phyloP scores from a whole-genome alignment of 805 yeast genomes.

The Metschnikowia arizonensis region DNA sequence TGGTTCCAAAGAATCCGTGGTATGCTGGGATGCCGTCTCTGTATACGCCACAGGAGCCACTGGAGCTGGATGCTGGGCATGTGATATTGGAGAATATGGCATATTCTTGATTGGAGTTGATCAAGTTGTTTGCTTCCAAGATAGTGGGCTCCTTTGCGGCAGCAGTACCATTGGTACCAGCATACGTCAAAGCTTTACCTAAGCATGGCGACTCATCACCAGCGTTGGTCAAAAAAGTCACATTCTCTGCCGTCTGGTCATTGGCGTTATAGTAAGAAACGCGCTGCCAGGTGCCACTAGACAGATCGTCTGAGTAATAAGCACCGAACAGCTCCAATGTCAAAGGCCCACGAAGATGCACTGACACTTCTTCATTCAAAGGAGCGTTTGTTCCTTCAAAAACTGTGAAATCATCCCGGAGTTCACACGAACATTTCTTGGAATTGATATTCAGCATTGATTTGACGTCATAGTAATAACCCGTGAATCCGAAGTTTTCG shows the following conservation, averaged over 20 bases:
- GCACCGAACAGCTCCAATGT: slow-evolving; percentile 56
- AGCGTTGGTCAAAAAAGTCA: slow-evolving; percentile 62
- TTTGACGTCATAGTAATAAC: slow-evolving; percentile 47
- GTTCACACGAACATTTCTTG: slow-evolving; percentile 46
- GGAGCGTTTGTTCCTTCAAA: slow-evolving; percentile 65
- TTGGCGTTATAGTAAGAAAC: slow-evolving; percentile 54
- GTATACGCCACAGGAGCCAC: slow-evolving; percentile 69
- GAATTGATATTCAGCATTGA: slow-evolving; percentile 38
- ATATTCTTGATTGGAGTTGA: slow-evolving; percentile 58
- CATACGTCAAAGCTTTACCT: slow-evolving; percentile 65
- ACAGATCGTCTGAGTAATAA: slow-evolving; percentile 41
- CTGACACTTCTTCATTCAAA: slow-evolving; percentile 62
- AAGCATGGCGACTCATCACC: slow-evolving; percentile 60
- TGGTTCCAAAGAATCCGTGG: slow-evolving; percentile 64
- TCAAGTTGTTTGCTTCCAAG: slow-evolving; percentile 44
- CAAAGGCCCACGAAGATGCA: slow-evolving; percentile 77
- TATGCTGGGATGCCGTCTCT: slow-evolving; percentile 70
- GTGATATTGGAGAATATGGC: slow-evolving; percentile 54
- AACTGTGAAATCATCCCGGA: slow-evolving; percentile 30
- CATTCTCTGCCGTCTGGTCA: slow-evolving; percentile 50
- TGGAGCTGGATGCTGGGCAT: slow-evolving; percentile 53
- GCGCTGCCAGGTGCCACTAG: slow-evolving; percentile 53
- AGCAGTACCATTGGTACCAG: slow-evolving; percentile 52
- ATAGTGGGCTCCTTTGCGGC: slow-evolving; percentile 45
- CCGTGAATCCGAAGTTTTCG: slow-evolving; percentile 52